Evolutionary conservation across 768 basidiomycete species (phyloP).

Genomic region (Mycena belliarum): DNA sequence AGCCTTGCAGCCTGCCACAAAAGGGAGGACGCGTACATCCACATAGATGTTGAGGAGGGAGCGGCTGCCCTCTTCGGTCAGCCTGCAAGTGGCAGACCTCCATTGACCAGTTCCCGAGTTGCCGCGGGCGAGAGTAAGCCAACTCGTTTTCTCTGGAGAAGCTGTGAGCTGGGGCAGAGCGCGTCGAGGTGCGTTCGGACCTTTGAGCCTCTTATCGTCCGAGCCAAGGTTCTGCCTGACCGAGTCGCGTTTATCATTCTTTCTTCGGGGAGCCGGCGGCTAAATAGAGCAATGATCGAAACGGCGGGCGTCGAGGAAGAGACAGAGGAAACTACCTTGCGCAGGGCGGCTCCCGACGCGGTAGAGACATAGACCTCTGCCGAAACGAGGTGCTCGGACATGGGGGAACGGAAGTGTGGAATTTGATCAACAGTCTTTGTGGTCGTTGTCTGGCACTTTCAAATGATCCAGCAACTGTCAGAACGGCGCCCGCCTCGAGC

Average conservation of each 20-base stretch:
- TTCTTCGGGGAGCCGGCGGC: conserved; percentile 50
- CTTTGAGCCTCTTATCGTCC: conserved; percentile 63
- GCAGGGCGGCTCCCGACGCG: conserved; percentile 47
- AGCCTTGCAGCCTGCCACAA: neutral
- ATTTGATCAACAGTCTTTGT: neutral
- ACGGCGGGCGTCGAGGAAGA: neutral
- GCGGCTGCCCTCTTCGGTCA: conserved; percentile 65
- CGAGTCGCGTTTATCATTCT: conserved; percentile 54
- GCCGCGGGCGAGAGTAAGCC: conserved; percentile 61
- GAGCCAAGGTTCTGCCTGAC: conserved; percentile 37
- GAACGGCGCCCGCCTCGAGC: neutral
- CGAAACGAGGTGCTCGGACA: conserved; percentile 55
- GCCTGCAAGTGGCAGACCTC: conserved; percentile 71
- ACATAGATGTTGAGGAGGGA: conserved; percentile 75
- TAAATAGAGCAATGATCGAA: conserved; percentile 18
- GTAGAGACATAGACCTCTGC: conserved; percentile 65
- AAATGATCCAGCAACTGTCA: neutral
- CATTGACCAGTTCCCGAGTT: conserved; percentile 59
- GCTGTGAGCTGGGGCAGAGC: neutral
- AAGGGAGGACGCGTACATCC: conserved; percentile 49
- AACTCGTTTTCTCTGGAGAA: conserved; percentile 67
- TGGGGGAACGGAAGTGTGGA: neutral
- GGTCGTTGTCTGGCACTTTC: neutral
- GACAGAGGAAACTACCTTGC: conserved; percentile 52
- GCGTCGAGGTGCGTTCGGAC: conserved; percentile 31